A percentile compares a stretch with the other conserved stretches of the same genome.
These are phyloP conservation scores for Seminavis robusta DNA, from an alignment of 108 stramenopile species.

Conservation along the genomic window DNA sequence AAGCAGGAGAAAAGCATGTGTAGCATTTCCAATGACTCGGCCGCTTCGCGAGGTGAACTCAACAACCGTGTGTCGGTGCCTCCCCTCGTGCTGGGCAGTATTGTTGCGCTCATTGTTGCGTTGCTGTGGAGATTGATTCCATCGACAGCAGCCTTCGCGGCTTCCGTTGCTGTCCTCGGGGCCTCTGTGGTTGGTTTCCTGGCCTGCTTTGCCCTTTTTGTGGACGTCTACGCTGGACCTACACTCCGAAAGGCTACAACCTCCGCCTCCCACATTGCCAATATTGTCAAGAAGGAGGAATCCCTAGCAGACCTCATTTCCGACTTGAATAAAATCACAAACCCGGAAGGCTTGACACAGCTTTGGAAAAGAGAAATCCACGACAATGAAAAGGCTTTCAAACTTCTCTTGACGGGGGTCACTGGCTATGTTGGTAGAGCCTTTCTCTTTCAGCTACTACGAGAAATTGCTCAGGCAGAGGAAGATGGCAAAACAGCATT, in stretches of 20 bases:
- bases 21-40: no score
- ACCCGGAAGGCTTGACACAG: not conserved
- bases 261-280: not conserved
- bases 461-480: not conserved
- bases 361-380: conserved; percentile 1
- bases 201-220: not conserved
- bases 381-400: conserved; percentile 1
- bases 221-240: not conserved
- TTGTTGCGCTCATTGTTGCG: conserved; percentile 1
- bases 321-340: not conserved
- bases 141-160: not conserved
- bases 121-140: not conserved
- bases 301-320: not conserved
- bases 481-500: not conserved
- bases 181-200: not conserved
- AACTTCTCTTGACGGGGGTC: conserved; percentile 1
- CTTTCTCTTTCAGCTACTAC: not conserved
- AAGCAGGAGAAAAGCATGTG: no score
- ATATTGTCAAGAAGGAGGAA: not conserved
- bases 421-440: not conserved
- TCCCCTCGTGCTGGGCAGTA: not conserved
- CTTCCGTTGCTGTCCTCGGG: not conserved
- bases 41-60: no score
- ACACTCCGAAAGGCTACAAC: not conserved
- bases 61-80: no score